Evolutionary conservation across 2,329 filamentous ascomycete genomes (phyloP).

Genomic region (Lithohypha guttulata): DNA sequence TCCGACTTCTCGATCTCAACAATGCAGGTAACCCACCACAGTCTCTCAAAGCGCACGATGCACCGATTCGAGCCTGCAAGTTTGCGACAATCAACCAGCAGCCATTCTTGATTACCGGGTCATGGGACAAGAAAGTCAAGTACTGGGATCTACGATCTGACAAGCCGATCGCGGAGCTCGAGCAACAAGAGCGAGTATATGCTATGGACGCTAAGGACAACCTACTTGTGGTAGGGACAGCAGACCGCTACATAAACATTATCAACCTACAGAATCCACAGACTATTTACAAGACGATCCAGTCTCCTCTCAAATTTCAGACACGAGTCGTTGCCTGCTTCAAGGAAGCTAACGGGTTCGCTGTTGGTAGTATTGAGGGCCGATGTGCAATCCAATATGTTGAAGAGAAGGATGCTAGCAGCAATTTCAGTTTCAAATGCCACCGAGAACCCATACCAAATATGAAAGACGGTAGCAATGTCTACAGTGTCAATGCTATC

Average conservation of each 20-base stretch:
- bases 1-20: slow-evolving; percentile 74
- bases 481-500: slow-evolving; percentile 93
- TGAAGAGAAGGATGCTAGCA: slow-evolving; percentile 82
- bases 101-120: slow-evolving; percentile 79
- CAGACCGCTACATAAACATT: slow-evolving; percentile 92
- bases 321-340: slow-evolving; percentile 93
- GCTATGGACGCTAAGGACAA: slow-evolving; percentile 84
- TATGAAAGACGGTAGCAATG: slow-evolving; percentile 60
- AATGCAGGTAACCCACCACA: slow-evolving; percentile 39
- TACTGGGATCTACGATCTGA: slow-evolving; percentile 47
- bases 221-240: slow-evolving; percentile 81
- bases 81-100: slow-evolving; percentile 63
- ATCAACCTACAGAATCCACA: slow-evolving; percentile 79
- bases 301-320: slow-evolving; percentile 97
- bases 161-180: slow-evolving; percentile 35
- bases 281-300: slow-evolving; percentile 90
- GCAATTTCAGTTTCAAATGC: slow-evolving; percentile 99
- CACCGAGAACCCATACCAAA: slow-evolving; percentile 68
- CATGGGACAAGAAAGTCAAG: slow-evolving; percentile 48
- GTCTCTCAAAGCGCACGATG: slow-evolving; percentile 66
- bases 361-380: slow-evolving; percentile 91
- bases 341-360: slow-evolving; percentile 79
- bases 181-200: slow-evolving; percentile 53
- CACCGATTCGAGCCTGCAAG: slow-evolving; percentile 64
- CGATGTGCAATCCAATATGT: slow-evolving; percentile 97